These are phyloP conservation scores for Fusarium sp. DNA, from an alignment of 2,329 filamentous ascomycete species.

Conservation along the genomic window DNA sequence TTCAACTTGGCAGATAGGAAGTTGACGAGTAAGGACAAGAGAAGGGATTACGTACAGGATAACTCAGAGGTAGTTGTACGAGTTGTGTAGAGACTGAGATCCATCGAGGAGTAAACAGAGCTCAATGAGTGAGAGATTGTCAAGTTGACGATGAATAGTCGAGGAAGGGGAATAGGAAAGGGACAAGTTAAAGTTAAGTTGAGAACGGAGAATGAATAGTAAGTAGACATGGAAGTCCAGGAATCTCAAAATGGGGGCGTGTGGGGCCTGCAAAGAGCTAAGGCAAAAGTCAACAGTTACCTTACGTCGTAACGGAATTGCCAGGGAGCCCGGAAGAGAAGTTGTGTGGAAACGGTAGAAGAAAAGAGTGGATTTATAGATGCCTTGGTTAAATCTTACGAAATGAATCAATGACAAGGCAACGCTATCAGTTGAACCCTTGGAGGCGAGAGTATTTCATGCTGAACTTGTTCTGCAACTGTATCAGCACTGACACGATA, in stretches of 20 bases:
- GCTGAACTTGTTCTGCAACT: not conserved
- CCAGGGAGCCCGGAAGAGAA: constrained; percentile 15
- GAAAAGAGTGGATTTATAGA: constrained; percentile 8
- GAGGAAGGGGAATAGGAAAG: constrained; percentile 3
- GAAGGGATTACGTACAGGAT: not conserved
- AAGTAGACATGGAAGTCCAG: not conserved
- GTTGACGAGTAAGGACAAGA: not conserved
- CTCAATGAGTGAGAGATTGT: not conserved
- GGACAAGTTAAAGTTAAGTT: constrained; percentile 10
- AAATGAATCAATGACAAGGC: not conserved
- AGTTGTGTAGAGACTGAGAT: not conserved
- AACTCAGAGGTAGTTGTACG: not conserved
- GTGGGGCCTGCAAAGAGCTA: constrained; percentile 17
- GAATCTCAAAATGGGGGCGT: constrained; percentile 4
- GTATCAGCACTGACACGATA: constrained; percentile 30
- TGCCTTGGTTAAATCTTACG: constrained; percentile 3
- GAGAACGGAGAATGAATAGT: constrained; percentile 1
- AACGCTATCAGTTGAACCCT: not conserved
- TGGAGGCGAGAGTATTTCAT: not conserved
- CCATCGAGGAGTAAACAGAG: not conserved
- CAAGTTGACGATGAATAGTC: constrained; percentile 10
- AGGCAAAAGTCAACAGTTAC: constrained; percentile 22
- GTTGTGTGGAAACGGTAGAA: constrained; percentile 13
- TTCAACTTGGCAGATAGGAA: constrained; percentile 33
- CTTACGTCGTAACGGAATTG: constrained; percentile 19